These are phyloP conservation scores for Agrocybe pediades DNA, from an alignment of 768 basidiomycete genomes.

Conservation along the genomic window DNA sequence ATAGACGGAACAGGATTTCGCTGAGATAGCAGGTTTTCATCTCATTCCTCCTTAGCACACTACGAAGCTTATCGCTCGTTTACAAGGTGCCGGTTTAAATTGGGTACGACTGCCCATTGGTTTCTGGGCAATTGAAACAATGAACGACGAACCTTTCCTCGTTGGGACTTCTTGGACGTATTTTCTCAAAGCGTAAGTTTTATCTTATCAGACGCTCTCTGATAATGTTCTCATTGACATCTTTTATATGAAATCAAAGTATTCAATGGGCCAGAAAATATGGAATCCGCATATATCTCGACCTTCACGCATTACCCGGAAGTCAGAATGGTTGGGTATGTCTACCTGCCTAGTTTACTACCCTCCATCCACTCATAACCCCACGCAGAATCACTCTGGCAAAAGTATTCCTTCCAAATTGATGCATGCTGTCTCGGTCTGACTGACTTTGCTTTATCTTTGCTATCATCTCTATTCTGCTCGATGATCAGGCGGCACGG, in stretches of 20 bases:
- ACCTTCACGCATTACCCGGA: slow-evolving; percentile 72
- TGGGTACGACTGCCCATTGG: slow-evolving; percentile 86
- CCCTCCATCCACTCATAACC: slow-evolving; percentile 13
- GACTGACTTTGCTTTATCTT: slow-evolving; percentile 5
- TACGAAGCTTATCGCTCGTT: slow-evolving; percentile 43
- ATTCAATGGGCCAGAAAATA: slow-evolving; percentile 93
- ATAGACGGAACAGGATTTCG: slow-evolving; percentile 40
- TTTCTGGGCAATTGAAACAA: slow-evolving; percentile 86
- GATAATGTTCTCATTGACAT: slow-evolving; percentile 13
- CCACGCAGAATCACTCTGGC: slow-evolving; percentile 40
- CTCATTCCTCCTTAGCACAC: slow-evolving; percentile 32
- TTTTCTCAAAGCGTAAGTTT: slow-evolving; percentile 45
- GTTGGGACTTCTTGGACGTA: slow-evolving; percentile 73
- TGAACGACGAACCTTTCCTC: slow-evolving; percentile 81
- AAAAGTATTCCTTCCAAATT: slow-evolving; percentile 23
- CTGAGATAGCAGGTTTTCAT: slow-evolving; percentile 32
- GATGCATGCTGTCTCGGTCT: neutral
- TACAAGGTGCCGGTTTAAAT: slow-evolving; percentile 74
- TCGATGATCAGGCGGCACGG: slow-evolving; percentile 46
- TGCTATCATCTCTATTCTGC: neutral
- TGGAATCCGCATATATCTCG: slow-evolving; percentile 85
- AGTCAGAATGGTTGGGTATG: slow-evolving; percentile 82
- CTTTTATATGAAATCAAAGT: slow-evolving; percentile 49
- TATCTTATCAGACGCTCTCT: slow-evolving; percentile 4
- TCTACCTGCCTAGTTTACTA: slow-evolving; percentile 8